Percentiles rank a stretch among this genome's conserved stretches.
phyloP scores from a whole-genome alignment of 257 asterid genomes.

The Ligustrum vulgare region DNA sequence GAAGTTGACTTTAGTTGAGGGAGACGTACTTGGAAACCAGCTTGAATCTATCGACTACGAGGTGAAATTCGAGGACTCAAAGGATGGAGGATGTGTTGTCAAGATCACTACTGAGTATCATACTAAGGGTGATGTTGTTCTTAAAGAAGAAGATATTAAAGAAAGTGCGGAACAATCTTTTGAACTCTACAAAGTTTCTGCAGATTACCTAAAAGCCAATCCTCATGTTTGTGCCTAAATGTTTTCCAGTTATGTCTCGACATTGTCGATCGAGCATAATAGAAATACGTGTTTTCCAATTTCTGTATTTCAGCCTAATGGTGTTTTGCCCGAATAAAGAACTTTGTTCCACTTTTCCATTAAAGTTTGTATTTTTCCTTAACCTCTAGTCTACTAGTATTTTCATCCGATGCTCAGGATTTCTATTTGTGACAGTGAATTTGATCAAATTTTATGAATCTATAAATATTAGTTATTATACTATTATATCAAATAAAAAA shows the following conservation, averaged over 20 bases:
- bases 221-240: slow-evolving; percentile 29
- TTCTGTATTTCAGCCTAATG: neutral
- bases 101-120: slow-evolving; percentile 15
- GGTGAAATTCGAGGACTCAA: neutral
- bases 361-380: neutral
- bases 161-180: neutral
- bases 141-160: neutral
- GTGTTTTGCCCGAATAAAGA: slow-evolving; percentile 17
- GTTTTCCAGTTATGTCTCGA: neutral
- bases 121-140: slow-evolving; percentile 11
- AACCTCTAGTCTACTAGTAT: too few species aligned
- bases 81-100: slow-evolving; percentile 21
- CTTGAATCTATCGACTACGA: slow-evolving; percentile 8
- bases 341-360: neutral
- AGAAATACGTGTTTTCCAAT: neutral
- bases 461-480: too few species aligned
- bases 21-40: slow-evolving; percentile 13
- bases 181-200: slow-evolving; percentile 7
- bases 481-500: too few species aligned
- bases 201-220: slow-evolving; percentile 15
- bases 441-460: too few species aligned
- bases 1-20: slow-evolving; percentile 21
- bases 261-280: neutral
- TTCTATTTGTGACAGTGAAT: too few species aligned
- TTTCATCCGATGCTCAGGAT: too few species aligned